Conservation (phyloP, 306 rosid species). For the Cotoneaster glaucophyllus region DNA sequence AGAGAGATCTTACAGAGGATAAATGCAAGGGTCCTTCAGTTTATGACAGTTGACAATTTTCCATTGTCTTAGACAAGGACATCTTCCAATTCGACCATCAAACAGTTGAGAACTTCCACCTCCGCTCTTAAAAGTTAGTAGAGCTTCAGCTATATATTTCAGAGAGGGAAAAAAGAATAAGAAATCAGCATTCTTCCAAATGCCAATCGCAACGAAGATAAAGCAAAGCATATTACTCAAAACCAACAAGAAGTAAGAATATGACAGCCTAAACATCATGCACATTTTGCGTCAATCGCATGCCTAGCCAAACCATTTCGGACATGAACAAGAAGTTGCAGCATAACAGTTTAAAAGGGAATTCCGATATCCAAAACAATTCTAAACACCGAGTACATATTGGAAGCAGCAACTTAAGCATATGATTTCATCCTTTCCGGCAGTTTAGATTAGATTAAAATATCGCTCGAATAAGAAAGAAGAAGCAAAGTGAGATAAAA, state of each 20-base stretch:
- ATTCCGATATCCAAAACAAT: slow-evolving; percentile 6
- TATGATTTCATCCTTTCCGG: not conserved
- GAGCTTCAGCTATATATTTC: slow-evolving; percentile 44
- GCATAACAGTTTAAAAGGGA: not conserved
- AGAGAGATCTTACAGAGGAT: slow-evolving; percentile 49
- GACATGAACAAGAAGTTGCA: not conserved
- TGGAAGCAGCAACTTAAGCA: not conserved
- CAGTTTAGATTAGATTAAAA: not conserved
- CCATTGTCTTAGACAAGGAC: slow-evolving; percentile 40
- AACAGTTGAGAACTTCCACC: slow-evolving; percentile 21
- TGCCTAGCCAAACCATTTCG: not conserved
- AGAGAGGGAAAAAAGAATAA: not conserved
- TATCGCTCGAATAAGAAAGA: not conserved
- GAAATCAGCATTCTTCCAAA: not conserved
- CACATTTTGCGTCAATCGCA: not conserved
- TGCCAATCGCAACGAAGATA: not conserved
- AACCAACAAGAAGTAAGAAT: not conserved
- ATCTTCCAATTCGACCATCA: slow-evolving; percentile 17
- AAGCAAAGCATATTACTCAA: not conserved
- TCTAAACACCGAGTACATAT: not conserved
- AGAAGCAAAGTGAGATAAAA: not conserved
- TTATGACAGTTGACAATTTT: slow-evolving; percentile 35
- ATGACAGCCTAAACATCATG: not conserved
- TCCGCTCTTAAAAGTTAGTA: slow-evolving; percentile 26
- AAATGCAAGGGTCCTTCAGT: slow-evolving; percentile 39